Evolutionary conservation across 257 asterid species (phyloP).

Genomic region (Nicotiana benthamiana): DNA sequence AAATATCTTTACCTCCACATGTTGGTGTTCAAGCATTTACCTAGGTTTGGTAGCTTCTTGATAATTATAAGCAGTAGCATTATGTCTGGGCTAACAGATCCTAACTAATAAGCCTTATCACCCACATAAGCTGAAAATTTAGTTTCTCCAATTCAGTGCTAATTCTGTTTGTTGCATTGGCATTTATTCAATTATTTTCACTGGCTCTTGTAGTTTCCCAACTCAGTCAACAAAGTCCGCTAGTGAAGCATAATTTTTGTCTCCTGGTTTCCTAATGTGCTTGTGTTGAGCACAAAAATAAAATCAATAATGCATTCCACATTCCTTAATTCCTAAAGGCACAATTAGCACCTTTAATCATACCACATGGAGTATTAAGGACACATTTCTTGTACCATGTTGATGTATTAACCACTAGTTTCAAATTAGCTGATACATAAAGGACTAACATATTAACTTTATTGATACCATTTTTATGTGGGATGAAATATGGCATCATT

Average conservation of each 20-base stretch:
- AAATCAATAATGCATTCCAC: not conserved
- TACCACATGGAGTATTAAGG: not conserved
- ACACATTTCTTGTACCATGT: not conserved
- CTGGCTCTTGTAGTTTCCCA: not conserved
- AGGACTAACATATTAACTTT: not conserved
- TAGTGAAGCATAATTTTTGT: not conserved
- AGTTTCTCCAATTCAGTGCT: not conserved
- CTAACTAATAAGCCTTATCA: not conserved
- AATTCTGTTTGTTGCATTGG: not conserved
- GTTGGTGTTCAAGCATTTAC: not conserved
- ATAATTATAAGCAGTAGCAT: not conserved
- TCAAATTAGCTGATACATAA: not conserved
- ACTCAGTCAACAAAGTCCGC: not conserved
- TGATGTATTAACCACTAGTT: not conserved
- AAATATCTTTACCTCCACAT: not conserved
- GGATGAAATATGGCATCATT: not conserved
- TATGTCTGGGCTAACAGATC: not conserved
- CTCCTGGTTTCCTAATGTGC: not conserved
- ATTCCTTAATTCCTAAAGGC: not conserved
- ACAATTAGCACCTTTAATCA: not conserved
- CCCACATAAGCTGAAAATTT: not conserved
- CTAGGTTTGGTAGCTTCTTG: not conserved
- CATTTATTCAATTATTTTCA: not conserved
- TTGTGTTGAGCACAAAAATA: not conserved
- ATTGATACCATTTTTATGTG: not conserved